These are phyloP conservation scores for Neospermospora avenae DNA, from an alignment of 2,329 filamentous ascomycete species.

Conservation along the genomic window DNA sequence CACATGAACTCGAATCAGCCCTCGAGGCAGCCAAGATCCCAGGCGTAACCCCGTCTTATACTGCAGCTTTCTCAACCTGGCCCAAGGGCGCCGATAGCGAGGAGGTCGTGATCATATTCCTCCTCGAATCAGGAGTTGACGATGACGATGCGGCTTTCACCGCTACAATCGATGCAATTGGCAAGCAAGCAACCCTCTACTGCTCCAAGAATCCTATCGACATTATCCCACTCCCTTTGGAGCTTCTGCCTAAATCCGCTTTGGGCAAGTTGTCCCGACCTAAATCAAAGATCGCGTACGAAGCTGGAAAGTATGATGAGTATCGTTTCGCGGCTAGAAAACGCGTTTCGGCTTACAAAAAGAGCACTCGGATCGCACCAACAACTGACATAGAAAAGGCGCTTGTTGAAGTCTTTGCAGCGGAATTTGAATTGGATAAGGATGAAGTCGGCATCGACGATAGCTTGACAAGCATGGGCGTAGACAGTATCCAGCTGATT, in stretches of 20 bases:
- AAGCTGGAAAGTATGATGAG: slow-evolving; percentile 31
- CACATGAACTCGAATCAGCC: slow-evolving; percentile 38
- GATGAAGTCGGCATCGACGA: slow-evolving; percentile 20
- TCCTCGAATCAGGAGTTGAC: slow-evolving; percentile 30
- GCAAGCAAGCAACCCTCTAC: slow-evolving; percentile 20
- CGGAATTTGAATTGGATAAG: slow-evolving; percentile 7
- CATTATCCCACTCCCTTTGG: slow-evolving; percentile 30
- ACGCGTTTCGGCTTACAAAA: slow-evolving; percentile 24
- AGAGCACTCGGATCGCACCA: no score
- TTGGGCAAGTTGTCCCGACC: slow-evolving; percentile 42
- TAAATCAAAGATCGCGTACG: slow-evolving; percentile 35
- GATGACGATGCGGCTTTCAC: slow-evolving; percentile 29
- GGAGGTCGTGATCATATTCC: slow-evolving; percentile 39
- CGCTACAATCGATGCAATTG: slow-evolving; percentile 24
- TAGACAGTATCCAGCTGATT: slow-evolving; percentile 28
- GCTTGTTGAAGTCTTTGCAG: no score
- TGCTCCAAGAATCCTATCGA: slow-evolving; percentile 27
- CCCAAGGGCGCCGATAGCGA: slow-evolving; percentile 36
- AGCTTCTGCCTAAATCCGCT: slow-evolving; percentile 34
- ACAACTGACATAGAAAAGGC: no score
- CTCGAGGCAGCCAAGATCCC: slow-evolving; percentile 38
- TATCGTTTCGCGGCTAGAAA: slow-evolving; percentile 23
- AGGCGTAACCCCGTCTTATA: slow-evolving; percentile 30
- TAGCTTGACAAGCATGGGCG: slow-evolving; percentile 34
- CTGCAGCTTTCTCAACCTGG: slow-evolving; percentile 40